Conservation (phyloP, 73 alveolate genomes). For the Paramecium pentaurelia region DNA sequence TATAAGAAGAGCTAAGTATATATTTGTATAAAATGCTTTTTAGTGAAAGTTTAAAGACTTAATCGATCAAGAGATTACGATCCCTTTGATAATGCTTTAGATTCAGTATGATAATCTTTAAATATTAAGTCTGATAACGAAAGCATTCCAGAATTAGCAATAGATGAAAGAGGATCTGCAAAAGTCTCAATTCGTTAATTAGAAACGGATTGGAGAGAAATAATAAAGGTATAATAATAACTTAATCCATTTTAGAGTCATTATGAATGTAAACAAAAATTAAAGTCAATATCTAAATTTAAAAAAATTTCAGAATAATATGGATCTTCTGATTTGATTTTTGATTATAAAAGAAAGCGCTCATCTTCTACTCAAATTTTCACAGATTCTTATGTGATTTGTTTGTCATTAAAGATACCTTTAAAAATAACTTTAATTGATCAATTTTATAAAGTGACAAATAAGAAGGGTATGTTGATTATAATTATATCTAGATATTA, state of each 20-base stretch:
- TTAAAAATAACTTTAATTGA: not conserved
- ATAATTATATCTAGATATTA: not conserved
- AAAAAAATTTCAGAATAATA: not conserved
- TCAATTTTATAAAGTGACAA: not conserved
- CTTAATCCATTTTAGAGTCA: not conserved
- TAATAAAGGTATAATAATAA: not conserved
- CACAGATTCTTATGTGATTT: not conserved
- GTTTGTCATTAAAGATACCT: constrained; percentile 11
- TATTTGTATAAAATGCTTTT: not conserved
- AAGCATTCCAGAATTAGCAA: not conserved
- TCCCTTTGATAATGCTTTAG: not conserved
- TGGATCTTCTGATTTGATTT: constrained; percentile 2
- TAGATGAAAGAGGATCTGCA: not conserved
- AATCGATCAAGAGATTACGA: not conserved
- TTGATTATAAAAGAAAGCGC: not conserved
- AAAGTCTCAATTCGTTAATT: not conserved
- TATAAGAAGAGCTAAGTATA: not conserved
- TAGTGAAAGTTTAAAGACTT: not conserved
- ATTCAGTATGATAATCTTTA: not conserved
- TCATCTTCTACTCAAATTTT: not conserved
- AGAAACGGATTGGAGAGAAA: not conserved
- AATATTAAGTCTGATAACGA: constrained; percentile 25
- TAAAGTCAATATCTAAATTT: not conserved
- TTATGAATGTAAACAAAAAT: not conserved
- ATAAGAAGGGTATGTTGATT: not conserved